Evolutionary conservation across 805 yeast genomes (phyloP).

Genomic region (Spathaspora passalidarum): DNA sequence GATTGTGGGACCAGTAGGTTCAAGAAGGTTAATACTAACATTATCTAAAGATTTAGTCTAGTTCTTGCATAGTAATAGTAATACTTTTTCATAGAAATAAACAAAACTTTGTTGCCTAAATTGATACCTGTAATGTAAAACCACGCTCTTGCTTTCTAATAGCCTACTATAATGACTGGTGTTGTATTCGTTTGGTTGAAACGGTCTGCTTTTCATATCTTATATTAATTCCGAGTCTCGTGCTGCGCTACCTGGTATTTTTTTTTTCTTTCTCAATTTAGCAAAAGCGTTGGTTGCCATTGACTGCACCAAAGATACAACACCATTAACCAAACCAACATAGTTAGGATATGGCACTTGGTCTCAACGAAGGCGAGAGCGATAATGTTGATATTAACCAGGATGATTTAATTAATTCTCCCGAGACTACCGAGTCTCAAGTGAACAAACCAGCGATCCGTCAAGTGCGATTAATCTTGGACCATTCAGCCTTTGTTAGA

Average conservation of each 20-base stretch:
- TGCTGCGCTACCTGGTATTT: too few relatives aligned
- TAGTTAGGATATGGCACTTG: slow-evolving; percentile 5
- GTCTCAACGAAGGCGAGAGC: slow-evolving; percentile 2
- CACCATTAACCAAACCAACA: not conserved
- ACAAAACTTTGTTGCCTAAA: too few relatives aligned
- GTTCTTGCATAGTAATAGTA: too few relatives aligned
- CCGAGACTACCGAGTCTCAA: not conserved
- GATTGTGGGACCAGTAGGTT: not conserved
- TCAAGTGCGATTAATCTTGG: slow-evolving; percentile 45
- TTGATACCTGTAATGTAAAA: too few relatives aligned
- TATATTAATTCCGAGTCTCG: too few relatives aligned
- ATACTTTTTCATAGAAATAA: too few relatives aligned
- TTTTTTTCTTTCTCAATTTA: too few relatives aligned
- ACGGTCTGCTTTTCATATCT: too few relatives aligned
- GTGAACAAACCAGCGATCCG: slow-evolving; percentile 10
- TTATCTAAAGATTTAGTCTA: not conserved
- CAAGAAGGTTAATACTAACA: not conserved
- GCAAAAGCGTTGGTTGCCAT: not conserved
- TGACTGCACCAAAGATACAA: not conserved
- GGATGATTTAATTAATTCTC: slow-evolving; percentile 3
- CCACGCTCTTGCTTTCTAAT: too few relatives aligned
- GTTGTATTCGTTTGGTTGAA: too few relatives aligned
- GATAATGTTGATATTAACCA: not conserved
- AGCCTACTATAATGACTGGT: too few relatives aligned
- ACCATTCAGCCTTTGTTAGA: slow-evolving; percentile 64